phyloP scores from a whole-genome alignment of 2,329 filamentous ascomycete genomes.

The Onygenales sp. region DNA sequence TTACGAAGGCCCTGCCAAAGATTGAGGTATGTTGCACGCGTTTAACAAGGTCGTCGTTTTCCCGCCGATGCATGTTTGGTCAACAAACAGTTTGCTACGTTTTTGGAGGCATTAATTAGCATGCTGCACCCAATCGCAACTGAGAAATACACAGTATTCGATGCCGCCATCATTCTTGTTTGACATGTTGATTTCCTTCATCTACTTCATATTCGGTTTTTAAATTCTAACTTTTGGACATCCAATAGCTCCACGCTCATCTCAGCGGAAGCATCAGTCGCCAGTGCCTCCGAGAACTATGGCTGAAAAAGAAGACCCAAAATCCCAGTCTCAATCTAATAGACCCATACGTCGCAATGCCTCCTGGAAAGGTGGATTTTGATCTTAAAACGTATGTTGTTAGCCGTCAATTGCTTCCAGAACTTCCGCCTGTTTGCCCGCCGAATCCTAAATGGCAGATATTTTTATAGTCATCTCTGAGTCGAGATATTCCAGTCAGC shows the following conservation, averaged over 20 bases:
- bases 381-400: slow-evolving; percentile 54
- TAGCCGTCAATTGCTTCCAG: not conserved
- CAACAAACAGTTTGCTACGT: no score
- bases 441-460: no score
- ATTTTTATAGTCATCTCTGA: no score
- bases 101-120: not conserved
- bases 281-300: slow-evolving; percentile 63
- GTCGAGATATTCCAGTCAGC: no score
- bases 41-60: not conserved
- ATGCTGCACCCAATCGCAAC: not conserved
- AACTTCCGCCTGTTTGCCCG: not conserved
- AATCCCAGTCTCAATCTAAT: slow-evolving; percentile 46
- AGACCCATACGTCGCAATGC: slow-evolving; percentile 62
- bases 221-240: not conserved
- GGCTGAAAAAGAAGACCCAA: slow-evolving; percentile 48
- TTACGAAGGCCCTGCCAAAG: slow-evolving; percentile 26
- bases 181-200: slow-evolving; percentile 3
- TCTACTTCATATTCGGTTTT: no score
- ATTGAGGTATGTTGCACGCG: slow-evolving; percentile 22
- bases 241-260: slow-evolving; percentile 62
- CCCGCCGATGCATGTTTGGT: no score
- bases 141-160: no score
- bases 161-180: not conserved
- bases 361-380: slow-evolving; percentile 61
- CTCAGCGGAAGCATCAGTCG: slow-evolving; percentile 69